phyloP scores from a whole-genome alignment of 106 monocot species.

The Amphibolis antarctica region DNA sequence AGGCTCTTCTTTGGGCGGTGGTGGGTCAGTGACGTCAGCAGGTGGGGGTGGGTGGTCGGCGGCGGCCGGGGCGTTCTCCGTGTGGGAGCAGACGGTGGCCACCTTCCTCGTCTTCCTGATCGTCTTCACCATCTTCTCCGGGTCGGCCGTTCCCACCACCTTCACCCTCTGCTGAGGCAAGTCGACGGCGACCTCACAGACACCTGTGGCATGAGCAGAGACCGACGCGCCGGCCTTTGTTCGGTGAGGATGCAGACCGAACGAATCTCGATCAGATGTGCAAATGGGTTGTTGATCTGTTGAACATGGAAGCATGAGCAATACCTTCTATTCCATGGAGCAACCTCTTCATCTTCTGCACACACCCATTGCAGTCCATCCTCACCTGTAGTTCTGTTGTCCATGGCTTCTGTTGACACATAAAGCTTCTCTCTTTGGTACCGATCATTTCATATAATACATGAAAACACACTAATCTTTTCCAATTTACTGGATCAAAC shows the following conservation, averaged over 20 bases:
- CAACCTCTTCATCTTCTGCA: conserved; percentile 44
- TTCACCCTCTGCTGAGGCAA: conserved; percentile 40
- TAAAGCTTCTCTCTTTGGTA: too few species aligned
- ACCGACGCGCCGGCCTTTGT: too few species aligned
- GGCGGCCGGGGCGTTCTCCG: conserved; percentile 9
- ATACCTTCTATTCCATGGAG: conserved; percentile 39
- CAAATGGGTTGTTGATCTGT: neutral
- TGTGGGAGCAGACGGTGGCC: conserved; percentile 59
- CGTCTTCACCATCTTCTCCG: conserved; percentile 40
- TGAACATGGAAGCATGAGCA: too few species aligned
- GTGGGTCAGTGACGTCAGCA: neutral
- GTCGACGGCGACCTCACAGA: conserved; percentile 32
- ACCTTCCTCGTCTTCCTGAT: conserved; percentile 53
- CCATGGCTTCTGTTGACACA: conserved; percentile 25
- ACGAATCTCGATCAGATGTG: too few species aligned
- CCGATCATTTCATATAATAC: too few species aligned
- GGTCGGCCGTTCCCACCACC: conserved; percentile 40
- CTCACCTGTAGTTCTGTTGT: conserved; percentile 41
- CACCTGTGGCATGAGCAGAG: conserved; percentile 16
- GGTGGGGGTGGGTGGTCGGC: conserved; percentile 16
- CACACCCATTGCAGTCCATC: conserved; percentile 65
- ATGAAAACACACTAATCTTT: too few species aligned
- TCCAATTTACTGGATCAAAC: too few species aligned
- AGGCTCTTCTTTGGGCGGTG: neutral
- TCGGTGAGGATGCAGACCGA: neutral